Conservation (phyloP, 805 yeast genomes). For the Hanseniaspora vineae region DNA sequence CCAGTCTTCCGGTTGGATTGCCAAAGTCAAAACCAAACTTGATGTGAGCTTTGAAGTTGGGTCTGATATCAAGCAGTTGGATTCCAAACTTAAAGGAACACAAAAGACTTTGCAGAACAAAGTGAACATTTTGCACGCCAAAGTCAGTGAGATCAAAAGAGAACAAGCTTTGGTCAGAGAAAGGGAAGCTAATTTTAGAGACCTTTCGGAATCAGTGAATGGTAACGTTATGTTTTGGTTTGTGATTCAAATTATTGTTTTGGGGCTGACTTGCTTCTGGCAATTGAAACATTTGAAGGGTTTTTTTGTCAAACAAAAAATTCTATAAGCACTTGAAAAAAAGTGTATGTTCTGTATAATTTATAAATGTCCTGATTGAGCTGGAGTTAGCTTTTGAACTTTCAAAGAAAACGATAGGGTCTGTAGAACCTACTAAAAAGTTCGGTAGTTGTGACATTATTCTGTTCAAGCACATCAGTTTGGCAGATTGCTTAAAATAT, state of each 20-base stretch:
- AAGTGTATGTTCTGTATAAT: neutral
- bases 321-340: slow-evolving; percentile 13
- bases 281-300: slow-evolving; percentile 63
- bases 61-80: slow-evolving; percentile 43
- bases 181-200: slow-evolving; percentile 62
- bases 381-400: too few relatives aligned
- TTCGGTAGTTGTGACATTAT: too few relatives aligned
- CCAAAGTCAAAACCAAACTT: slow-evolving; percentile 42
- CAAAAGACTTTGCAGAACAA: slow-evolving; percentile 43
- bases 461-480: too few relatives aligned
- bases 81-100: slow-evolving; percentile 50
- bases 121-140: slow-evolving; percentile 42
- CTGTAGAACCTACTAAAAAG: too few relatives aligned
- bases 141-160: slow-evolving; percentile 45
- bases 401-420: too few relatives aligned
- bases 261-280: slow-evolving; percentile 58
- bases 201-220: slow-evolving; percentile 58
- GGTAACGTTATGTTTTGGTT: slow-evolving; percentile 65
- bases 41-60: slow-evolving; percentile 58
- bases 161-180: slow-evolving; percentile 61
- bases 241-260: slow-evolving; percentile 47
- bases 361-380: neutral
- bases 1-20: slow-evolving; percentile 48
- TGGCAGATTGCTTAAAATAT: too few relatives aligned
- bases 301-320: slow-evolving; percentile 68